Base-by-base conservation (phyloP, 2,329 filamentous ascomycete genomes). In the Penicillium sp. region DNA sequence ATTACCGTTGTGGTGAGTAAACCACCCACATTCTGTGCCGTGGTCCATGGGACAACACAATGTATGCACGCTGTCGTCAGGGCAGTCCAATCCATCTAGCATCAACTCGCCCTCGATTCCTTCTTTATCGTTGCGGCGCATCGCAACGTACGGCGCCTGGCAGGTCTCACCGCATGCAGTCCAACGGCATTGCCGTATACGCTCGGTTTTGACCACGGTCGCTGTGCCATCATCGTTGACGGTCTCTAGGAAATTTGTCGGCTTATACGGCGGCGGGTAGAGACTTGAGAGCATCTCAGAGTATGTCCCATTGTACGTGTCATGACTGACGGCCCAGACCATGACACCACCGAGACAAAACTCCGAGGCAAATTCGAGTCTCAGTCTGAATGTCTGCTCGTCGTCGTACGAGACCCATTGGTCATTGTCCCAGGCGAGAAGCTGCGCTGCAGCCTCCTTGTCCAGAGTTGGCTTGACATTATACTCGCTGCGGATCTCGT, bases 11-110 rank as follows among this genome's bases (percentile, higher is more conserved):
- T 58, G 58, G 49, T 47, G 41, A 15, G 29, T 56, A 52, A 58
- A 62, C 60, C 60, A 62, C 30, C 60, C 60, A 23, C 60, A 62
- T 19, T n/a, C 30, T 5, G 55, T 44, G 9, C 17, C 29, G 23
- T 62, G 35, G 13, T 58, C 55, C 21, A 35, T 31, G 11, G 60
- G 60, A 38, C 55, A 62, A 31, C 60, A 62, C 13, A 58, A 35
- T 5, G 55, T 54, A 21, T 55, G 54, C 17, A n/a, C 13, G 7
- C 7, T 23, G 8, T 31, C 38, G 7, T 49, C 49, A 3, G 26
- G 29, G 49, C 60, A 58, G 13, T 48, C 49, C 15, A 46, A 53
- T 6, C 17, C 17, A 55, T 62, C 60, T 15, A 47, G 13, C 60
- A 62, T 62, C 31, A 53, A 21, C 38, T 62, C 60, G 30, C 31